Conservation (phyloP, 148 eudicot species). For the Rhododendron simsii region DNA sequence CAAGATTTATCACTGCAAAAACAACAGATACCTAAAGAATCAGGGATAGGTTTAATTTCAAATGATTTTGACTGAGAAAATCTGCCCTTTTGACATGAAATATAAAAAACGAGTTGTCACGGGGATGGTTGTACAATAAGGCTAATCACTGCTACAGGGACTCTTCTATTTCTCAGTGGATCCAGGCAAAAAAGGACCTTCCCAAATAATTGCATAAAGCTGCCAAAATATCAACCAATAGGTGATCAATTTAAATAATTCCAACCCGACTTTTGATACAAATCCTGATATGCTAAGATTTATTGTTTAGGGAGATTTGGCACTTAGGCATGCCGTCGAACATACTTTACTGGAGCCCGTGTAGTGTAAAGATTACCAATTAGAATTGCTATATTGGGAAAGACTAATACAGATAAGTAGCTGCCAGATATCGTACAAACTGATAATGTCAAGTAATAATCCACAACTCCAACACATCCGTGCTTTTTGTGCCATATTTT, state of each 20-base stretch:
- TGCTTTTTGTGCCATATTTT: not conserved
- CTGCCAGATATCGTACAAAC: not conserved
- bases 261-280: not conserved
- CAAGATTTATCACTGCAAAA: not conserved
- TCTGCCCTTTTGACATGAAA: not conserved
- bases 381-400: not conserved
- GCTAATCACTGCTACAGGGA: not conserved
- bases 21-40: not conserved
- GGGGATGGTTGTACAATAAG: not conserved
- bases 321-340: not conserved
- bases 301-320: not conserved
- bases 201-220: not conserved
- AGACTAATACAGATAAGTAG: not conserved
- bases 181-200: not conserved
- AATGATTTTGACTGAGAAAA: not conserved
- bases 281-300: not conserved
- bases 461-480: not conserved
- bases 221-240: not conserved
- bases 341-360: not conserved
- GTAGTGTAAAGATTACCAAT: not conserved
- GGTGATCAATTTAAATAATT: not conserved
- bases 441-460: not conserved
- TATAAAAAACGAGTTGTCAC: not conserved
- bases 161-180: not conserved
- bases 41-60: not conserved